Conservation (phyloP, 1,284 basidiomycete species). For the Trichosporon faecale region DNA sequence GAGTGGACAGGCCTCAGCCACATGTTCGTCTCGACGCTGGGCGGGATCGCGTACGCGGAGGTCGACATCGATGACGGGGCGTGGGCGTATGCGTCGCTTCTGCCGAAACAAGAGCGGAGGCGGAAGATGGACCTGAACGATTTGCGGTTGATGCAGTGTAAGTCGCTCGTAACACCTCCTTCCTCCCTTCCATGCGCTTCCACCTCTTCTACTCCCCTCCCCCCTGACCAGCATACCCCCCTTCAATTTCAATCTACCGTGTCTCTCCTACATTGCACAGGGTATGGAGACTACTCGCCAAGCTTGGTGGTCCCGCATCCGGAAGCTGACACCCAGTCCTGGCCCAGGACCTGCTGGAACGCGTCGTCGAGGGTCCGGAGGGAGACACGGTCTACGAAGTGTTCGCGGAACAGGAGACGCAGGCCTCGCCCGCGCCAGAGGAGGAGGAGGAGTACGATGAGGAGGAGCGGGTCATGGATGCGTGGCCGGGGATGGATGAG, state of each 20-base stretch:
- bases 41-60: slow-evolving; percentile 69
- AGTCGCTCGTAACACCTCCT: slow-evolving; percentile 17
- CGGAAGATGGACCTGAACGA: slow-evolving; percentile 11
- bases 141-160: slow-evolving; percentile 41
- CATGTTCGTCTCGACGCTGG: slow-evolving; percentile 70
- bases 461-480: slow-evolving; percentile 19
- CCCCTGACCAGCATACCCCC: too few species aligned
- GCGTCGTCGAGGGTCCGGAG: slow-evolving; percentile 69
- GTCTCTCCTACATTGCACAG: too few species aligned
- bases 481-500: not conserved
- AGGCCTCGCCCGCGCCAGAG: not conserved
- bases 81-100: not conserved
- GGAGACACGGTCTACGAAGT: slow-evolving; percentile 65
- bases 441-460: slow-evolving; percentile 21
- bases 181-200: too few species aligned
- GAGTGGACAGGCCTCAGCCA: slow-evolving; percentile 68
- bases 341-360: slow-evolving; percentile 65
- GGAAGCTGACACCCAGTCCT: slow-evolving; percentile 55
- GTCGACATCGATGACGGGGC: slow-evolving; percentile 46
- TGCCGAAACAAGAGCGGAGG: not conserved
- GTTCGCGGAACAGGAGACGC: slow-evolving; percentile 51
- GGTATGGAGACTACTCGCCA: too few species aligned
- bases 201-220: too few species aligned
- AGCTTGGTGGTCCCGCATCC: too few species aligned
- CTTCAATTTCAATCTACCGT: too few species aligned